Percentiles rank a stretch among this genome's conserved stretches.
These are phyloP conservation scores for Cryphonectria parasitica DNA, from an alignment of 2,329 filamentous ascomycete genomes.

Conservation along the genomic window DNA sequence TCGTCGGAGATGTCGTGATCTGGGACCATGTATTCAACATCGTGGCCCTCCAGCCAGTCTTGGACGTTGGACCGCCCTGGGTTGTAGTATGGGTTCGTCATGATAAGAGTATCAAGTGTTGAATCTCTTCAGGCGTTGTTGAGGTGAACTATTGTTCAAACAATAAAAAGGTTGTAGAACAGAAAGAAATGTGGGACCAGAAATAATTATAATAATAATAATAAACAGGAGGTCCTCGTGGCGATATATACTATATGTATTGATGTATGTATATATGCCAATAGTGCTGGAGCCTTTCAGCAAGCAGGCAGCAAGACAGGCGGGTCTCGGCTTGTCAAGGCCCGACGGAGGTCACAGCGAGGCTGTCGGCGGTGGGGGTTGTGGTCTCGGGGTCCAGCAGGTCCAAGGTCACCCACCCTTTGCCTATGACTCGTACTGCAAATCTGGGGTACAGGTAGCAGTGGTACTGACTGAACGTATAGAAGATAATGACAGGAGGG, in stretches of 20 bases:
- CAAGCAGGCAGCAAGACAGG: conserved; percentile 9
- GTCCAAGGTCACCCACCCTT: conserved; percentile 1
- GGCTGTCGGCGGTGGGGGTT: neutral
- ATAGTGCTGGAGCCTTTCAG: neutral
- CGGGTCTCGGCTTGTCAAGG: conserved; percentile 7
- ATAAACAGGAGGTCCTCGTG: neutral
- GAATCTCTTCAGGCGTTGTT: neutral
- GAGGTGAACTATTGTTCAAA: neutral
- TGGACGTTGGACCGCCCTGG: conserved; percentile 20
- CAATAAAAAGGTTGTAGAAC: neutral
- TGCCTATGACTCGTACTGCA: conserved; percentile 6
- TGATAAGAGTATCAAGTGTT: neutral
- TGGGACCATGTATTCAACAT: conserved; percentile 27
- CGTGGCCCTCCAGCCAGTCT: conserved; percentile 28
- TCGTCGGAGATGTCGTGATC: conserved; percentile 19
- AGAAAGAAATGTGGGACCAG: neutral
- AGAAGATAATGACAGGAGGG: neutral
- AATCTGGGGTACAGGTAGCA: neutral
- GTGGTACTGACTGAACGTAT: neutral
- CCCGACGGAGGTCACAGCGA: neutral
- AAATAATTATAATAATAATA: neutral
- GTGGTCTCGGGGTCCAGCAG: neutral
- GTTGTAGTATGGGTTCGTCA: conserved; percentile 19
- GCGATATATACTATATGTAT: neutral
- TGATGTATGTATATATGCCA: conserved; percentile 2